Evolutionary conservation across 2,329 filamentous ascomycete genomes (phyloP), one percentile per base, ranked within the genome.

Genomic region (Nemania diffusa): DNA sequence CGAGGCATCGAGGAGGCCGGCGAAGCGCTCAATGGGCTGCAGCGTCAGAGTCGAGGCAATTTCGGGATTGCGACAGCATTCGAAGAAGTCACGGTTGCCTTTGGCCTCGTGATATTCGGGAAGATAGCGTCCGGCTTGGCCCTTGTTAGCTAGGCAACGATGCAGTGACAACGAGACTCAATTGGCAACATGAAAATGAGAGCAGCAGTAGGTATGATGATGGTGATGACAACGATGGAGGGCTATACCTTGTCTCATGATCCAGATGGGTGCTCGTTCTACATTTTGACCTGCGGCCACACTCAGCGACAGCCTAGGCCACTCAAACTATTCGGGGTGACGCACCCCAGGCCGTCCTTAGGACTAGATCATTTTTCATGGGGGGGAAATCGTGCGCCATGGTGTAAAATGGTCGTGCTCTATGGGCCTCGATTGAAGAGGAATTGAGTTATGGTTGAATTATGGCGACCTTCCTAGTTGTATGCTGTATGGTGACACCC

Each of bases 41-140:
- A 99, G 87, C 5, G 96, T 99, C 74, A 99, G 84, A 44, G 92
- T 97, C 34, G 94, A 97, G 57, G 96, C 93, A 71, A 98, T 90
- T 80, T 98, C 94, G 64, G 96, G 93, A 76, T 90, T 89, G 62
- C 96, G 94, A 81, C 96, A 99, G 87, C 95, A 97, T 82, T 94
- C 93, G 84, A 99, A 99, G 83, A 99, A 99, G 83, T 99, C 96
- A 71, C 91, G 89, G 61, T 82, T 86, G 73, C 91, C 95, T 83
- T 99, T 99, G 67, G 92, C 95, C 83, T 97, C 88, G 79, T 99
- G 96, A 80, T 99, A 99, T 81, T 99, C 96, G 70, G 95, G 96
- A 24, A 99, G 92, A 80, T 99, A 99, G 75, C 96, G 92, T 67
- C 96, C 96, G 77, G 96, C 96, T 97, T 72, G 62, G 64, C 46